Evolutionary conservation across 2,329 filamentous ascomycete genomes (phyloP).

Genomic region (Moelleriella libera): DNA sequence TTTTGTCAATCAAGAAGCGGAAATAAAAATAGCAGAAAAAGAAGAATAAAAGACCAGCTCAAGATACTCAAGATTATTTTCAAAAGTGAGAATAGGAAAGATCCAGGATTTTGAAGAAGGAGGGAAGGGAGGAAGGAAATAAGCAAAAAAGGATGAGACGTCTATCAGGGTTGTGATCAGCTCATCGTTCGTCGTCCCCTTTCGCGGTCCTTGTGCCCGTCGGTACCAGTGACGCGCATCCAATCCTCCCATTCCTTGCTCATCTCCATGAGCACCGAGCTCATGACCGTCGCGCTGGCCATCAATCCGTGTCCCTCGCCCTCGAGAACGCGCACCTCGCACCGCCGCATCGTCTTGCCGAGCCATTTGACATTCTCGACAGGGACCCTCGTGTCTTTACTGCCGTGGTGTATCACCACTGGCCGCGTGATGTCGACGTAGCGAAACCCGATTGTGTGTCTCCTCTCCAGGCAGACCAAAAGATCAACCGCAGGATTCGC

Average conservation of each 20-base stretch:
- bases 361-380: constrained; percentile 94
- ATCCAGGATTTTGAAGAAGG: too few relatives aligned
- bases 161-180: not conserved
- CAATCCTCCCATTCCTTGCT: constrained; percentile 87
- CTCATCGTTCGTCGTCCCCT: constrained; percentile 13
- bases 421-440: constrained; percentile 91
- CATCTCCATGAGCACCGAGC: constrained; percentile 86
- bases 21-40: too few relatives aligned
- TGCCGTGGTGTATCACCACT: constrained; percentile 89
- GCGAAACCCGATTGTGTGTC: constrained; percentile 84
- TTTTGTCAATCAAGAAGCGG: too few relatives aligned
- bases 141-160: too few relatives aligned
- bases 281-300: constrained; percentile 90
- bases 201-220: constrained; percentile 19
- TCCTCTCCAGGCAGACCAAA: constrained; percentile 79
- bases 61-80: too few relatives aligned
- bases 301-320: constrained; percentile 92
- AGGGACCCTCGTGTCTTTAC: constrained; percentile 77
- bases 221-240: constrained; percentile 44
- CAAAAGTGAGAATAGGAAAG: too few relatives aligned
- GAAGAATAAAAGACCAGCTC: too few relatives aligned
- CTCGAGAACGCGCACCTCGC: constrained; percentile 80
- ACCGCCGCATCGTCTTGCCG: constrained; percentile 82
- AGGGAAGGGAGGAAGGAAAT: too few relatives aligned
- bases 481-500: constrained; percentile 92